phyloP scores from a whole-genome alignment of 2,329 filamentous ascomycete species.

The Curvularia eragrostidis region DNA sequence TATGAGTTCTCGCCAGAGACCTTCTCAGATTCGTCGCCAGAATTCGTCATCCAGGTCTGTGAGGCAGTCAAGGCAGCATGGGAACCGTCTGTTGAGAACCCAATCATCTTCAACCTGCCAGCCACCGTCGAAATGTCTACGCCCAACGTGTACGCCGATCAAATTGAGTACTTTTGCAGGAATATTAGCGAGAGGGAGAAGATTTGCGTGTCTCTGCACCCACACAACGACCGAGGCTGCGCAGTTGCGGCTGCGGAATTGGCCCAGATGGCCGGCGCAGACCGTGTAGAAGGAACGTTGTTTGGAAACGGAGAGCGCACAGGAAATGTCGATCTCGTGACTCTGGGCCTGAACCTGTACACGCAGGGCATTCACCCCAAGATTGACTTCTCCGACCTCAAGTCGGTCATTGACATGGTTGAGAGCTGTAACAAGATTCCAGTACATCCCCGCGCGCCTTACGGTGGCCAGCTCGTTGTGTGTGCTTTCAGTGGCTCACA shows the following conservation, averaged over 20 bases:
- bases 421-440: constrained; percentile 96
- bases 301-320: constrained; percentile 96
- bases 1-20: constrained; percentile 87
- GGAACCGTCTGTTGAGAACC: constrained; percentile 78
- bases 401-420: constrained; percentile 83
- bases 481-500: constrained; percentile 92
- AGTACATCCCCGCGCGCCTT: constrained; percentile 86
- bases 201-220: constrained; percentile 87
- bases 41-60: constrained; percentile 83
- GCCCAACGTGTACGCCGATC: constrained; percentile 93
- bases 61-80: constrained; percentile 94
- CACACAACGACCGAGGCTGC: constrained; percentile 93
- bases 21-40: constrained; percentile 88
- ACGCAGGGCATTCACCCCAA: constrained; percentile 86
- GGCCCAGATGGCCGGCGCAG: constrained; percentile 94
- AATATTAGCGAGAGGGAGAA: constrained; percentile 85
- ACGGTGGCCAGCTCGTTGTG: constrained; percentile 89
- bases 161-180: constrained; percentile 93
- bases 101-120: constrained; percentile 95
- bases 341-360: constrained; percentile 90
- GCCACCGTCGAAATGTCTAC: constrained; percentile 96
- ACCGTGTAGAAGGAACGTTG: constrained; percentile 90
- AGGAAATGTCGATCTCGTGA: constrained; percentile 94
- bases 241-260: constrained; percentile 89
- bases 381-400: constrained; percentile 91